These are phyloP conservation scores for Acanthamoeba quina DNA, from an alignment of 208 protist genomes.

Conservation along the genomic window DNA sequence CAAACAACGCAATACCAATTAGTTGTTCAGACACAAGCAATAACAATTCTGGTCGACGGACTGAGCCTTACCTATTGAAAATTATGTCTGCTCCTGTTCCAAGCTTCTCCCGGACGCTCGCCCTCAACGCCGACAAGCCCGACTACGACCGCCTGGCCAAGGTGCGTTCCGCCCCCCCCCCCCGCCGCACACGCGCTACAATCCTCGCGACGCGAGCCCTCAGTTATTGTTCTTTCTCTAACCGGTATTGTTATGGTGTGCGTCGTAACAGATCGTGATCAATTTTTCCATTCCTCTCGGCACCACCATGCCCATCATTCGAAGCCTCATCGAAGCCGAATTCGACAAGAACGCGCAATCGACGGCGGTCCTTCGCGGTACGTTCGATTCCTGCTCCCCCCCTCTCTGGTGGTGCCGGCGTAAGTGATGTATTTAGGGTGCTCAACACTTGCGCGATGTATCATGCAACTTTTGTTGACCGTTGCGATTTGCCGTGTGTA, in stretches of 20 bases:
- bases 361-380: slow-evolving; percentile 21
- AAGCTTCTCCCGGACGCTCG: neutral
- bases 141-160: slow-evolving; percentile 55
- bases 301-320: slow-evolving; percentile 52
- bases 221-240: neutral
- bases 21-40: neutral
- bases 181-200: no score
- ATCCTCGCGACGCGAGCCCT: neutral
- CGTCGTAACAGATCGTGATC: slow-evolving; percentile 2
- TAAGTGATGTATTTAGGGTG: no score
- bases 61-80: neutral
- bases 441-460: neutral
- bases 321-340: slow-evolving; percentile 34
- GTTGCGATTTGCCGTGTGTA: neutral
- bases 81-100: neutral
- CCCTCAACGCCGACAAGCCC: neutral
- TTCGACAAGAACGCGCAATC: slow-evolving; percentile 53
- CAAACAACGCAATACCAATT: no score
- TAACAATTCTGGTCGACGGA: neutral
- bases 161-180: neutral
- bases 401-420: no score
- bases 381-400: neutral
- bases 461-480: neutral
- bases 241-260: no score
- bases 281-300: slow-evolving; percentile 56